Percentiles rank a stretch among this genome's conserved stretches.
Conservation (phyloP, 2,329 filamentous ascomycete species). For the Exophiala dermatitidis region DNA sequence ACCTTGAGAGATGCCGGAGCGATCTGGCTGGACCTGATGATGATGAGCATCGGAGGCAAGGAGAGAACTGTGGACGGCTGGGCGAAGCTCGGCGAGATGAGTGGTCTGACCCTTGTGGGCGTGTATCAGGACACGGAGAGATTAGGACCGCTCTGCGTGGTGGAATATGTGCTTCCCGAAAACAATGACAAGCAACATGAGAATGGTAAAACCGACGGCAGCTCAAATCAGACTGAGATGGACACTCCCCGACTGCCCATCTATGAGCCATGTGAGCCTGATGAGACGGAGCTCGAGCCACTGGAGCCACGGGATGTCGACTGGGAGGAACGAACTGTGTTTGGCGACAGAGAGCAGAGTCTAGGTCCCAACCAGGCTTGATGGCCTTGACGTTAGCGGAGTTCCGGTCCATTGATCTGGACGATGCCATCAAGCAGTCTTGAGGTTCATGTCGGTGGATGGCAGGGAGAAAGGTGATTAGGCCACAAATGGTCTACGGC, state of each 20-base stretch:
- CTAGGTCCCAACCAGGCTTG: background rate
- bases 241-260: background rate
- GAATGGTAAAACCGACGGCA: background rate
- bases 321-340: conserved; percentile 6
- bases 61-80: conserved; percentile 29
- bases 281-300: background rate
- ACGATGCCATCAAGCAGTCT: background rate
- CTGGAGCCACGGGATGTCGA: conserved; percentile 2
- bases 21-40: conserved; percentile 31
- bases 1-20: conserved; percentile 27
- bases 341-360: conserved; percentile 8
- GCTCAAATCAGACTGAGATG: background rate
- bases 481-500: no score
- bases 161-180: conserved; percentile 7
- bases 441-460: no score
- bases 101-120: conserved; percentile 4
- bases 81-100: conserved; percentile 5
- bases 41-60: conserved; percentile 31
- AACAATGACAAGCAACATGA: background rate
- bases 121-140: conserved; percentile 9
- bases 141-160: conserved; percentile 8
- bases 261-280: background rate
- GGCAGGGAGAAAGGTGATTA: no score
- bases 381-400: background rate
- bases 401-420: background rate